phyloP scores from a whole-genome alignment of 805 yeast species.

The Gaillardinia entomophila region DNA sequence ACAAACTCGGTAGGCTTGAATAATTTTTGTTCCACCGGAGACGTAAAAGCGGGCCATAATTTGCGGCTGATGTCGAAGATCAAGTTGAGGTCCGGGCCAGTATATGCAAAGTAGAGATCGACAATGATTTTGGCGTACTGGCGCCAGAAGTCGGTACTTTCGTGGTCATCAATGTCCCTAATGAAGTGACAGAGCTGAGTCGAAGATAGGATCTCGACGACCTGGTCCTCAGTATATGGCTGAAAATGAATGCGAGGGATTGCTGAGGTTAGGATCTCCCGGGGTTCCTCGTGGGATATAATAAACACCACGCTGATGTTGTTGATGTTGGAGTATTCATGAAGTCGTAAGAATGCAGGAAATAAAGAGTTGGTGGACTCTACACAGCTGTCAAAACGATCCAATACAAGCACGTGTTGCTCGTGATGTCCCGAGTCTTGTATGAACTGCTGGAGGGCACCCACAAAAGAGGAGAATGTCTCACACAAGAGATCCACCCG shows the following conservation, averaged over 20 bases:
- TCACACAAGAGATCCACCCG: slow-evolving; percentile 32
- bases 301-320: slow-evolving; percentile 35
- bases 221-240: slow-evolving; percentile 31
- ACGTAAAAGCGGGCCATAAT: slow-evolving; percentile 30
- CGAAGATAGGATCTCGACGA: slow-evolving; percentile 30
- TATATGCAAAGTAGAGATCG: slow-evolving; percentile 39
- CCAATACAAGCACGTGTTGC: slow-evolving; percentile 41
- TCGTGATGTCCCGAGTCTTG: slow-evolving; percentile 21
- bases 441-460: slow-evolving; percentile 35
- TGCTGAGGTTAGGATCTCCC: slow-evolving; percentile 28
- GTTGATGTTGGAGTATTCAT: slow-evolving; percentile 31
- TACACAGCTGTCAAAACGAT: slow-evolving; percentile 41
- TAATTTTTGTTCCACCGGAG: slow-evolving; percentile 17
- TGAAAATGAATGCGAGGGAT: slow-evolving; percentile 38
- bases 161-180: slow-evolving; percentile 8
- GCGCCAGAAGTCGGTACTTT: slow-evolving; percentile 28
- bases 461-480: slow-evolving; percentile 33
- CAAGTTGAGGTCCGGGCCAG: slow-evolving; percentile 39
- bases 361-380: slow-evolving; percentile 38
- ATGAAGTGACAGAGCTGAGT: slow-evolving; percentile 20
- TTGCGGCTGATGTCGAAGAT: slow-evolving; percentile 23
- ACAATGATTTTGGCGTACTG: slow-evolving; percentile 39
- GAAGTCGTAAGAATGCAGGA: slow-evolving; percentile 34
- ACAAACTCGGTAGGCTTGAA: slow-evolving; percentile 23
- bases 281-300: slow-evolving; percentile 34